Evolutionary conservation across 2,329 filamentous ascomycete species (phyloP), one percentile per base, ranked within the genome.

Genomic region (Aspergillus fumigatus): DNA sequence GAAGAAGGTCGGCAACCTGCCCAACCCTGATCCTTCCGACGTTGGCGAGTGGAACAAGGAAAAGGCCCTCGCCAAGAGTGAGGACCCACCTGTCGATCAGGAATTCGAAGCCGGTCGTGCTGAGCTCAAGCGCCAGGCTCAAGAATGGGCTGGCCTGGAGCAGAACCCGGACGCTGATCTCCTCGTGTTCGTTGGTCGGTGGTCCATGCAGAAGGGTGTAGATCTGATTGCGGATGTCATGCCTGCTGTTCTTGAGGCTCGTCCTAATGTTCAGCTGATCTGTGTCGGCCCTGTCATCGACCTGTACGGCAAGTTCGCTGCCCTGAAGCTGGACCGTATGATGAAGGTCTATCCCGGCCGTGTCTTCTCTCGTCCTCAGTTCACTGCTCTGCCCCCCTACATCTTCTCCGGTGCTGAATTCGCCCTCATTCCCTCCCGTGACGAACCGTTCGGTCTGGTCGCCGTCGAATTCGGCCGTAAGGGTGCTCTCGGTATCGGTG

Each of bases 181-280:
- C 5, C 81, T 88, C 59, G 85, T 88, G 8, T 88, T 88, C 62
- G 85, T 88, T 47, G 85, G 85, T 56, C 81, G 85, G 59, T 88
- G 85, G 86, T 85, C 82, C 9, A 82, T 86, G 78, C 85, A 88
- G 65, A 88, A 88, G 69, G 85, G 85, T 53, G 79, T 88, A 51
- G 85, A 88, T 66, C 74, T 88, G 51, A 88, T 88, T 62, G 85
- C 85, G n/a, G 85, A 88, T 64, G 83, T 88, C 41, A 85, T 88
- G 70, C 84, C 85, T n/a, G 78, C 79, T 38, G 77, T 88, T 29
- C 76, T 88, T 3, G 84, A 88, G 63, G 76, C 82, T 56, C 77
- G 85, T 59, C 77, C 80, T 2, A 81, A 84, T 58, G 80, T 81
- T 0, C 85, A 88, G 64, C 75, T 88, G 9, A 83, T 88, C 49